Conservation (phyloP, 768 basidiomycete genomes). For the Trichaptum fuscoviolaceum region DNA sequence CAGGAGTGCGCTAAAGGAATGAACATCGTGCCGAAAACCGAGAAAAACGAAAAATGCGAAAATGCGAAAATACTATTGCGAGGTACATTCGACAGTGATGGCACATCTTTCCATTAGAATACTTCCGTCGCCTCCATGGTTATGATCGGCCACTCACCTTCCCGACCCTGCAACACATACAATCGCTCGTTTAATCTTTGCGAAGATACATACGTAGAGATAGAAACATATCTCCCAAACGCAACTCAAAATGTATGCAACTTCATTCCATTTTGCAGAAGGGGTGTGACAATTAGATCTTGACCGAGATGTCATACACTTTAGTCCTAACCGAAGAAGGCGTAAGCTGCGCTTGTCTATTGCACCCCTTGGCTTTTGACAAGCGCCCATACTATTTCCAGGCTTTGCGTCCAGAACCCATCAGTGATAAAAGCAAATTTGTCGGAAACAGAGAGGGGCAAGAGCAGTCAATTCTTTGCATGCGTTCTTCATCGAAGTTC, state of each 20-base stretch:
- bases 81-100: background rate
- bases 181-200: background rate
- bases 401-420: background rate
- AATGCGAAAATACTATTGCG: background rate
- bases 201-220: background rate
- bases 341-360: background rate
- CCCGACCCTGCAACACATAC: conserved; percentile 1
- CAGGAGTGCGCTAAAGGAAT: background rate
- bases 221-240: background rate
- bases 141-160: background rate
- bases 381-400: background rate
- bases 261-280: background rate
- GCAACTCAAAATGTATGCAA: background rate
- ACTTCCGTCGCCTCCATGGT: background rate
- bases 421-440: background rate
- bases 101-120: background rate
- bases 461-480: background rate
- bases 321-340: background rate
- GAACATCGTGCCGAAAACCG: background rate
- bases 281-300: background rate
- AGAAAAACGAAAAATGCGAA: background rate
- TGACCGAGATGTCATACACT: background rate
- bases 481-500: background rate
- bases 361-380: background rate
- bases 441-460: background rate